A percentile compares a stretch with the other conserved stretches of the same genome.
Conservation (phyloP, 768 basidiomycete species). For the Cystofilobasidium macerans region DNA sequence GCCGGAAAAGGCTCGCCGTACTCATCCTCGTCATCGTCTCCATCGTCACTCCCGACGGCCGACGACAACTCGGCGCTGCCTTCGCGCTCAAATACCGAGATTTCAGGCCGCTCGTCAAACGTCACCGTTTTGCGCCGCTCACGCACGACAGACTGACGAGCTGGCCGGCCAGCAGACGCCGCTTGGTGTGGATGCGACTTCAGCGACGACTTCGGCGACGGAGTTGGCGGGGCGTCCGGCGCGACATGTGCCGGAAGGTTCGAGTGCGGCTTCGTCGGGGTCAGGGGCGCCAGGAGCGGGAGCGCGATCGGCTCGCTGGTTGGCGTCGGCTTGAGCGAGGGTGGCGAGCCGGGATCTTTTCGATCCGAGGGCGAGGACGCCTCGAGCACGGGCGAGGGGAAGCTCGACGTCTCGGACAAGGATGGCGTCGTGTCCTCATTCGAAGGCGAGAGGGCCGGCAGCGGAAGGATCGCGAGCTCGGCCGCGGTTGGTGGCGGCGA, state of each 20-base stretch:
- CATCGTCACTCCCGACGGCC: background rate
- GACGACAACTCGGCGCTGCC: conserved; percentile 25
- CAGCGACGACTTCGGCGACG: conserved; percentile 20
- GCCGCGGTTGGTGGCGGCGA: background rate
- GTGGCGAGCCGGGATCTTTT: background rate
- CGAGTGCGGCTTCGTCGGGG: background rate
- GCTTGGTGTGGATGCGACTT: conserved; percentile 3
- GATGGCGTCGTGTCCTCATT: background rate
- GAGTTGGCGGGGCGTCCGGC: background rate
- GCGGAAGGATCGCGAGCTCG: background rate
- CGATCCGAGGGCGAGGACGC: too few species aligned
- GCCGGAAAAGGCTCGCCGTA: background rate
- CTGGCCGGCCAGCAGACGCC: conserved; percentile 9
- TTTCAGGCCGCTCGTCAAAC: conserved; percentile 68
- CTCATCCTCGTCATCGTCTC: conserved; percentile 10
- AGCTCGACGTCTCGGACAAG: background rate
- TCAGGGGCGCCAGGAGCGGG: background rate
- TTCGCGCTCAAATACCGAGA: conserved; percentile 64
- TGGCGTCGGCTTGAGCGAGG: background rate
- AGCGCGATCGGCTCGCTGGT: background rate
- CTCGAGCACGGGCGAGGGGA: background rate
- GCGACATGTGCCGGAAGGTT: background rate
- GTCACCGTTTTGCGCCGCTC: conserved; percentile 64
- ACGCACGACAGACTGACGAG: conserved; percentile 22
- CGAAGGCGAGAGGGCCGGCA: background rate